phyloP scores from a whole-genome alignment of 2,329 filamentous ascomycete species.

The Colletotrichum sp. region DNA sequence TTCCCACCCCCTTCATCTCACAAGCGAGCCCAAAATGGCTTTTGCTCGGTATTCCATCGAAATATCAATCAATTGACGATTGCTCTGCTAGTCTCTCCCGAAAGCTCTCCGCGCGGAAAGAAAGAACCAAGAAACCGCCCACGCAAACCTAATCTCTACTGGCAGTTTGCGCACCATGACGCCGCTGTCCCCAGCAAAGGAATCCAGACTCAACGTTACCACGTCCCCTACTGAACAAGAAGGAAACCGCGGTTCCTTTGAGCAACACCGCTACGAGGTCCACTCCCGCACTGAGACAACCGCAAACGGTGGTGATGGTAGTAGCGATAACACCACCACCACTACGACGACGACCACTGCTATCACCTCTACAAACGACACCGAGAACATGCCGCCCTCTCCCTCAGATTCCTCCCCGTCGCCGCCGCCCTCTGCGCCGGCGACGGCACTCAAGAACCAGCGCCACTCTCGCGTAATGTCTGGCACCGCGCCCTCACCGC shows the following conservation, averaged over 20 bases:
- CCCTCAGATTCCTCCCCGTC: constrained; percentile 32
- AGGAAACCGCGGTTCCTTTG: constrained; percentile 30
- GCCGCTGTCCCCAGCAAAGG: constrained; percentile 44
- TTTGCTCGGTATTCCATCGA: constrained; percentile 7
- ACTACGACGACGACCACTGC: constrained; percentile 22
- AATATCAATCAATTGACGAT: constrained; percentile 20
- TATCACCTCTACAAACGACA: constrained; percentile 31
- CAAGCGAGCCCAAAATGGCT: constrained; percentile 20
- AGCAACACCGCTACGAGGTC: constrained; percentile 36
- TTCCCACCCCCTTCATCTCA: constrained; percentile 22
- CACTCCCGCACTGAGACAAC: constrained; percentile 29
- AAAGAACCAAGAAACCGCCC: neutral
- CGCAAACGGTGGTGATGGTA: constrained; percentile 17
- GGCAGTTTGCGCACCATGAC: constrained; percentile 33
- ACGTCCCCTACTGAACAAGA: constrained; percentile 29
- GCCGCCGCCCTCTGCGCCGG: constrained; percentile 13
- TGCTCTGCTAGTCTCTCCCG: neutral
- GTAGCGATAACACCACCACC: constrained; percentile 19
- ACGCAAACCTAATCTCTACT: neutral
- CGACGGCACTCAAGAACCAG: constrained; percentile 23
- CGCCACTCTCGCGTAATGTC: constrained; percentile 62
- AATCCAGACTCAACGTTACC: constrained; percentile 33
- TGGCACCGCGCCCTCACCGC: constrained; percentile 60
- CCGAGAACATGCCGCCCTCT: constrained; percentile 51
- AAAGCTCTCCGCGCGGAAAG: neutral